These are phyloP conservation scores for Amyloporia xantha DNA, from an alignment of 768 basidiomycete genomes.

Conservation along the genomic window DNA sequence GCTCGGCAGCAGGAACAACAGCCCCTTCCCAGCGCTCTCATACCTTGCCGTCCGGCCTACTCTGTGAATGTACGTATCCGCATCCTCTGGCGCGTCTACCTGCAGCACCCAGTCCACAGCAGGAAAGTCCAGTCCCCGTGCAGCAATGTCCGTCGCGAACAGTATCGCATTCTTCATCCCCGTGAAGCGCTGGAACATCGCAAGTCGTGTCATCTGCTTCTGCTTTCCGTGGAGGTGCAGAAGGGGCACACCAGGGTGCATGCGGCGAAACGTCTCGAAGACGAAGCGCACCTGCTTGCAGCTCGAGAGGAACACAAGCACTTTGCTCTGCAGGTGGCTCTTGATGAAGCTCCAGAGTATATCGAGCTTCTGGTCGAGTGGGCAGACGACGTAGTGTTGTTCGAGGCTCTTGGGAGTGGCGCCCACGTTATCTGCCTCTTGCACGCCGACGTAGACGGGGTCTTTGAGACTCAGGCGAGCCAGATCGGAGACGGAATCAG, in stretches of 20 bases:
- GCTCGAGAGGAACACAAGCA: slow-evolving; percentile 88
- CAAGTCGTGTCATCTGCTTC: slow-evolving; percentile 84
- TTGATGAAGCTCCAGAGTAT: slow-evolving; percentile 93
- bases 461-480: slow-evolving; percentile 85
- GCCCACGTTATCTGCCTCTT: slow-evolving; percentile 39
- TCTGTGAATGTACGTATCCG: slow-evolving; percentile 95
- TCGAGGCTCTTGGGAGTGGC: slow-evolving; percentile 75
- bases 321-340: slow-evolving; percentile 85
- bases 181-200: slow-evolving; percentile 81
- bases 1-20: slow-evolving; percentile 79
- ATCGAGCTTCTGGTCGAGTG: slow-evolving; percentile 84
- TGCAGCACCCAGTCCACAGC: slow-evolving; percentile 96
- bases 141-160: slow-evolving; percentile 94
- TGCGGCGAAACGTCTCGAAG: slow-evolving; percentile 90
- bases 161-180: slow-evolving; percentile 76
- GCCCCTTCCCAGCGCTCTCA: slow-evolving; percentile 79
- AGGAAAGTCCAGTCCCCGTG: slow-evolving; percentile 94
- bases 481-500: slow-evolving; percentile 79
- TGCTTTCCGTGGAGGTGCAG: slow-evolving; percentile 95
- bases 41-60: slow-evolving; percentile 95
- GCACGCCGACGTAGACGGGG: slow-evolving; percentile 67
- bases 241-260: slow-evolving; percentile 92
- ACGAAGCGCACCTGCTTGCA: slow-evolving; percentile 97
- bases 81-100: slow-evolving; percentile 93
- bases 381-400: slow-evolving; percentile 82